phyloP scores from a whole-genome alignment of 768 basidiomycete species.

The Cystobasidium tubakii region DNA sequence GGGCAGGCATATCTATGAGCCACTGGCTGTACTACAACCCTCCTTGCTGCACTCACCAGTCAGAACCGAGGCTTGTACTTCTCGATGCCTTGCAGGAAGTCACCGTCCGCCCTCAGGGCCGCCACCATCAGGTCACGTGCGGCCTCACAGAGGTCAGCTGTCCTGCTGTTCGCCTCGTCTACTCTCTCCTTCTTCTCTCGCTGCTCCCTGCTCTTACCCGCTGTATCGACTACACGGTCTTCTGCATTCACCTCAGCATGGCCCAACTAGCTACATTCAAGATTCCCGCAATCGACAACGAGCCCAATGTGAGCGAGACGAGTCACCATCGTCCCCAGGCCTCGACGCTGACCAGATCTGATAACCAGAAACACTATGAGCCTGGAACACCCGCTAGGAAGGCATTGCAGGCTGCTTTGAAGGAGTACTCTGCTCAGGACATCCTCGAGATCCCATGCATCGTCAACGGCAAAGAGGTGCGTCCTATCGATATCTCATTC shows the following conservation, averaged over 20 bases:
- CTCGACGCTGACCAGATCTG: not conserved
- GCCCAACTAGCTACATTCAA: constrained; percentile 36
- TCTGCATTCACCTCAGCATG: constrained; percentile 19
- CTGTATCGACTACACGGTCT: no score
- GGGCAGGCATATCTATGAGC: no score
- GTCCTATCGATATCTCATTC: not conserved
- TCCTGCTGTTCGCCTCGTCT: no score
- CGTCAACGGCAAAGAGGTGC: constrained; percentile 77
- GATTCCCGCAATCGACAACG: constrained; percentile 56
- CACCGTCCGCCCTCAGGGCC: no score
- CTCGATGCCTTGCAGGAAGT: no score
- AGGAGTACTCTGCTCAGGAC: constrained; percentile 70
- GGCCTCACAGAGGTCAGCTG: no score
- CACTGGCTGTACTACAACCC: no score
- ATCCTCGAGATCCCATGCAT: constrained; percentile 92
- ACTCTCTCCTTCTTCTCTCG: no score
- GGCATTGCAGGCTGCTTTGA: constrained; percentile 65
- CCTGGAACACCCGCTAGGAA: constrained; percentile 71
- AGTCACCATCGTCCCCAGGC: not conserved
- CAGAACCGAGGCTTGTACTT: no score
- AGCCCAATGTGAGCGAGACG: constrained; percentile 69
- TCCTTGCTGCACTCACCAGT: no score
- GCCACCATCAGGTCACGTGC: no score
- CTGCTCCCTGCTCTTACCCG: no score
- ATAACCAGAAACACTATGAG: constrained; percentile 58